Conservation (phyloP, 768 basidiomycete genomes). For the Lactarius hatsudake region DNA sequence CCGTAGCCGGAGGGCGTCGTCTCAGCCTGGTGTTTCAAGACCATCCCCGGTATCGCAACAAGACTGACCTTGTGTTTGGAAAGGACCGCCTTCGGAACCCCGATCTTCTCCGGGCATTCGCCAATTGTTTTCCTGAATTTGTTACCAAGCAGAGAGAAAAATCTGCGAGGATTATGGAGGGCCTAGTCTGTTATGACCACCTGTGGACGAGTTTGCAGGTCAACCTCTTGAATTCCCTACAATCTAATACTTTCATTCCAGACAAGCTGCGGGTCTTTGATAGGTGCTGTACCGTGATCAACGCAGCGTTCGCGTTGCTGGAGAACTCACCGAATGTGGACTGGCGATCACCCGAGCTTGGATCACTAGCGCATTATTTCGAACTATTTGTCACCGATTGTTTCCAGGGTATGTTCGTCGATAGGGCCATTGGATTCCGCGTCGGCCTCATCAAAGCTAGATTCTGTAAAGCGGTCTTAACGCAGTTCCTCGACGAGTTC, state of each 20-base stretch:
- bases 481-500: background rate
- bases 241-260: background rate
- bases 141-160: background rate
- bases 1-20: background rate
- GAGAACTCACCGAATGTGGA: background rate
- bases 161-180: background rate
- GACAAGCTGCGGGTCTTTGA: constrained; percentile 2
- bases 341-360: constrained; percentile 16
- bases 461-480: background rate
- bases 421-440: background rate
- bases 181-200: background rate
- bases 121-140: constrained; percentile 6
- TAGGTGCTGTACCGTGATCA: constrained; percentile 7
- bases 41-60: constrained; percentile 2
- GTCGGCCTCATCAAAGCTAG: constrained; percentile 2
- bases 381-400: background rate
- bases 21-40: background rate
- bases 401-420: constrained; percentile 6
- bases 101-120: constrained; percentile 8
- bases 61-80: constrained; percentile 9
- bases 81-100: constrained; percentile 6
- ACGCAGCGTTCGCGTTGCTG: background rate
- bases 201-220: constrained; percentile 12
- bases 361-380: background rate
- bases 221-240: background rate